phyloP scores from a whole-genome alignment of 2,329 filamentous ascomycete genomes.

The Ustulina deusta region DNA sequence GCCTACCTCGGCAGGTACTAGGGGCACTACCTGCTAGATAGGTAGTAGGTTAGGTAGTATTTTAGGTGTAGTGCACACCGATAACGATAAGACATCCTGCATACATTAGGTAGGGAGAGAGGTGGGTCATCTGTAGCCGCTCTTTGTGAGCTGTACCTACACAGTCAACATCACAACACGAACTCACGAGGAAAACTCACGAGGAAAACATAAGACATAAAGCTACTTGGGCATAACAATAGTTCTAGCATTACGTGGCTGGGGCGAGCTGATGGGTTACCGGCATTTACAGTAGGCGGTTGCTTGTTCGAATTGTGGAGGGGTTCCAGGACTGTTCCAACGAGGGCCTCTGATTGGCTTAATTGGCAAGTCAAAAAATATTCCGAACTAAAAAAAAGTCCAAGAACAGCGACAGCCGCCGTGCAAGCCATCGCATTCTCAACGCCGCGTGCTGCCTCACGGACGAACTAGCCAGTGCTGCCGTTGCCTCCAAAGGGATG shows the following conservation, averaged over 20 bases:
- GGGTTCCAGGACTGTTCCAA: not conserved
- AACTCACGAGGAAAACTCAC: too few species aligned
- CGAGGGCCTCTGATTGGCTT: constrained; percentile 31
- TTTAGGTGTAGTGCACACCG: not conserved
- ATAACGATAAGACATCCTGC: constrained; percentile 9
- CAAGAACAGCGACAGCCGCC: not conserved
- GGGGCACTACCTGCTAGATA: too few species aligned
- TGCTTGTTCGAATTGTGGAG: constrained; percentile 17
- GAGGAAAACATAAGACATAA: too few species aligned
- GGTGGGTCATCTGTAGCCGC: not conserved
- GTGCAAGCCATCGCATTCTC: not conserved
- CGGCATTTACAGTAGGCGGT: not conserved
- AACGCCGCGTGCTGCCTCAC: not conserved
- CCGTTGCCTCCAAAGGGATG: constrained; percentile 4
- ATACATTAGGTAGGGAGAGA: not conserved
- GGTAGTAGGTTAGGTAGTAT: too few species aligned
- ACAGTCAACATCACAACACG: not conserved
- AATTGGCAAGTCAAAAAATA: constrained; percentile 27
- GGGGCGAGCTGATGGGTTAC: not conserved
- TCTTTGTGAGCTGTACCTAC: not conserved
- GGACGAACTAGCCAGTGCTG: not conserved
- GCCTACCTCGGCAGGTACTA: not conserved
- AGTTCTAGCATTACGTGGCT: too few species aligned
- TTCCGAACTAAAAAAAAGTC: constrained; percentile 34
- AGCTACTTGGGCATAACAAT: not conserved